Conservation (phyloP, 257 asterid genomes). For the Ilex asprella region DNA sequence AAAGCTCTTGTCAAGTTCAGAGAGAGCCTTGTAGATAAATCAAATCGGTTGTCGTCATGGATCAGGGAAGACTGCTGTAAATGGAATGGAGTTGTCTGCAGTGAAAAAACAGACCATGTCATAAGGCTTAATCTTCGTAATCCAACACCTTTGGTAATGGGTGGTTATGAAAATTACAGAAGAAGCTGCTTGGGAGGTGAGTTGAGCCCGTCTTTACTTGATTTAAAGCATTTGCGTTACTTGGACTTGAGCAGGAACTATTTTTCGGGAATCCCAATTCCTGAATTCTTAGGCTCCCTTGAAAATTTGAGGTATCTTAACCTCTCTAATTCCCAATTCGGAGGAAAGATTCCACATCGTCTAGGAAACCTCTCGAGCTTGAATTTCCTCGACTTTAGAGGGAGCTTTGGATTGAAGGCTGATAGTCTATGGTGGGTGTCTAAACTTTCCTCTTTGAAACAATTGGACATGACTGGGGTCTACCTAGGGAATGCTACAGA, state of each 20-base stretch:
- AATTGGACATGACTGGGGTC: no score
- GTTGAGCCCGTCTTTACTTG: conserved; percentile 15
- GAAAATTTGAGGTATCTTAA: conserved; percentile 11
- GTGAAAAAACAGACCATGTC: conserved; percentile 13
- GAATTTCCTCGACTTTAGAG: conserved; percentile 9
- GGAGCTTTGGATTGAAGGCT: no score
- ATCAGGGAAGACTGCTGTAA: conserved; percentile 21
- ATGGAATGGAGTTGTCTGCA: conserved; percentile 26
- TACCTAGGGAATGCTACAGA: no score
- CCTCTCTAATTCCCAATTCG: conserved; percentile 15
- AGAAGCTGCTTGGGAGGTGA: conserved; percentile 16
- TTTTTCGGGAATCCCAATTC: conserved; percentile 16
- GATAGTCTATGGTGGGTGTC: no score
- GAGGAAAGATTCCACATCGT: conserved; percentile 8
- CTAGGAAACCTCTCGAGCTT: conserved; percentile 24
- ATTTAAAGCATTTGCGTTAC: conserved; percentile 7
- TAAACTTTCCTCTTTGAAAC: no score
- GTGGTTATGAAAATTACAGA: no score
- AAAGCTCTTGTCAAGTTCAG: conserved; percentile 16
- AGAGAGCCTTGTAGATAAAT: conserved; percentile 11
- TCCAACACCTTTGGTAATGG: neutral
- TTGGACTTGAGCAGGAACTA: conserved; percentile 22
- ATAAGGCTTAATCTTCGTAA: conserved; percentile 10
- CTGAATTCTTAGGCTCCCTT: conserved; percentile 11
- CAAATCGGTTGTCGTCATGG: conserved; percentile 22